Evolutionary conservation across 83 land plant genomes (phyloP).

Genomic region (Picea abies): DNA sequence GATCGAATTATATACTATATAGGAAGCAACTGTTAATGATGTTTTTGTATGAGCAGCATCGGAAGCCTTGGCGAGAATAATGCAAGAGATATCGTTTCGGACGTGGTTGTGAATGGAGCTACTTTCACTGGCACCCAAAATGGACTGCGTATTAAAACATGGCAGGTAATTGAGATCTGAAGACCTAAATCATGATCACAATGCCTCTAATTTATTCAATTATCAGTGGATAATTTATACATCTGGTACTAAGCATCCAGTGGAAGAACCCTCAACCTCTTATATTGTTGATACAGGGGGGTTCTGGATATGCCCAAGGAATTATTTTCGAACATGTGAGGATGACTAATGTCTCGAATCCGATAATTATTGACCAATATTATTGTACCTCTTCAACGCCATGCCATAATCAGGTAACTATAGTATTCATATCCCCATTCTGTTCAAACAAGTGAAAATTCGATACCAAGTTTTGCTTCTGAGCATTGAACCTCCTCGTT

Average conservation of each 20-base stretch:
- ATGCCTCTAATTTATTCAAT: background rate
- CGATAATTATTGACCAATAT: slow-evolving; percentile 1
- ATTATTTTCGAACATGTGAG: background rate
- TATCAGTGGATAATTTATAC: background rate
- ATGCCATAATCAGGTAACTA: too few species aligned
- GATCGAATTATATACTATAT: too few species aligned
- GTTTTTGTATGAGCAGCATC: slow-evolving; percentile 25
- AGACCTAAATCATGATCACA: background rate
- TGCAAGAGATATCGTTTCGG: slow-evolving; percentile 43
- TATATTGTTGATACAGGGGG: background rate
- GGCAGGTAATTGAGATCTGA: slow-evolving; percentile 49
- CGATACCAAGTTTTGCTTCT: too few species aligned
- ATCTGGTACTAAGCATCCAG: too few species aligned
- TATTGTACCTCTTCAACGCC: background rate
- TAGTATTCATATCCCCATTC: too few species aligned
- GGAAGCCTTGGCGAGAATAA: slow-evolving; percentile 77
- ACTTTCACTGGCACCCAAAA: slow-evolving; percentile 50
- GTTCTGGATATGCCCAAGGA: background rate
- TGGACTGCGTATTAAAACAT: slow-evolving; percentile 75
- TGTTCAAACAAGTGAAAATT: too few species aligned
- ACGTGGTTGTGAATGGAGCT: slow-evolving; percentile 52
- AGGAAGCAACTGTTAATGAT: background rate
- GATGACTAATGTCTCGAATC: background rate
- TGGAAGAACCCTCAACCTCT: too few species aligned
- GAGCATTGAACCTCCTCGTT: background rate